phyloP scores from a whole-genome alignment of 2,329 filamentous ascomycete species.

The Epichloe hybrida region DNA sequence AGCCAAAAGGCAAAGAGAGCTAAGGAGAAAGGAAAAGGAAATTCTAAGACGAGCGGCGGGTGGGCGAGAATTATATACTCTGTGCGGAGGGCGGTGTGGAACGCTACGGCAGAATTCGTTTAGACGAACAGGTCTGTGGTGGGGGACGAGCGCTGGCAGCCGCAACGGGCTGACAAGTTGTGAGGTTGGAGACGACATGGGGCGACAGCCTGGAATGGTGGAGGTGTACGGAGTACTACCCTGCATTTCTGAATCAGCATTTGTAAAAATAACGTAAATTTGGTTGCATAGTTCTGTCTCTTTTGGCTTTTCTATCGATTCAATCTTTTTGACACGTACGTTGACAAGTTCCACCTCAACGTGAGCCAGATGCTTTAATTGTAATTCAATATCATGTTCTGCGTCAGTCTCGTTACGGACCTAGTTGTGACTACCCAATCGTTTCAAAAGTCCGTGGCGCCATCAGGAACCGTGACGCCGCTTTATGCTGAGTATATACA shows the following conservation, averaged over 20 bases:
- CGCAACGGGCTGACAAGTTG: neutral
- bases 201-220: neutral
- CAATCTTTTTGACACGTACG: no score
- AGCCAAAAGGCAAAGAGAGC: constrained; percentile 47
- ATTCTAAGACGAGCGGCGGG: constrained; percentile 8
- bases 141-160: constrained; percentile 1
- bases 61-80: constrained; percentile 14
- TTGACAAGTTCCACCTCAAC: no score
- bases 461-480: constrained; percentile 2
- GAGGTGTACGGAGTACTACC: no score
- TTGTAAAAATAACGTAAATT: no score
- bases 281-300: no score
- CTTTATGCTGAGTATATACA: constrained; percentile 1
- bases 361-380: neutral
- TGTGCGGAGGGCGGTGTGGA: constrained; percentile 4
- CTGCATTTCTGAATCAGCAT: no score
- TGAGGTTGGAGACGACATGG: neutral
- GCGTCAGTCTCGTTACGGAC: neutral
- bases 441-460: neutral
- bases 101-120: constrained; percentile 6
- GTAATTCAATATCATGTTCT: neutral
- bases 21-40: constrained; percentile 23
- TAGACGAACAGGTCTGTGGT: neutral
- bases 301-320: no score
- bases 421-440: neutral